phyloP scores from a whole-genome alignment of 2,329 filamentous ascomycete species.

The Fusarium sp. region DNA sequence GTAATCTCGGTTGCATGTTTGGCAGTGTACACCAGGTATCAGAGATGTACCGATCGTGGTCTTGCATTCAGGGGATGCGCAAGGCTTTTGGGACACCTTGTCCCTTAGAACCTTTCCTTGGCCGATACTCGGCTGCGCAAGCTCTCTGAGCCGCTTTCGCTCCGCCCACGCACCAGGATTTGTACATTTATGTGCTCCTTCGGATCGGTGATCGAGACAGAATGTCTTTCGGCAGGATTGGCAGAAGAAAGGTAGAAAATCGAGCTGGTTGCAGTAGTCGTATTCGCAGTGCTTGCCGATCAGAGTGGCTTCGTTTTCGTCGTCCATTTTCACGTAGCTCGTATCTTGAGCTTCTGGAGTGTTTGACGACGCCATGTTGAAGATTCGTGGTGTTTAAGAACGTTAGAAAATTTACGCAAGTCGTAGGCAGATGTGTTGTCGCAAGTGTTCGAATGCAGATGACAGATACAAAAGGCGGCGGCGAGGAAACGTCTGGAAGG shows the following conservation, averaged over 20 bases:
- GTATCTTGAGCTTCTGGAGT: slow-evolving; percentile 56
- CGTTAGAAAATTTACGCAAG: background rate
- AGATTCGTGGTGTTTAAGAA: slow-evolving; percentile 21
- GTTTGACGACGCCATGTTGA: slow-evolving; percentile 65
- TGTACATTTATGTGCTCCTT: slow-evolving; percentile 79
- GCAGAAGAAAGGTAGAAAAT: slow-evolving; percentile 95
- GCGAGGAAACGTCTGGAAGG: slow-evolving; percentile 51
- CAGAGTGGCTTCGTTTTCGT: slow-evolving; percentile 78
- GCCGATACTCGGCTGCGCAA: slow-evolving; percentile 64
- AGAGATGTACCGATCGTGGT: slow-evolving; percentile 76
- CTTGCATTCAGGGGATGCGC: slow-evolving; percentile 74
- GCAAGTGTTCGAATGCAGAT: slow-evolving; percentile 39
- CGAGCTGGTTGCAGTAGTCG: slow-evolving; percentile 91
- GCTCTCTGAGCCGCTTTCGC: slow-evolving; percentile 64
- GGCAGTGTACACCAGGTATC: slow-evolving; percentile 76
- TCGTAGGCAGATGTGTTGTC: slow-evolving; percentile 45
- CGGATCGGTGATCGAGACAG: slow-evolving; percentile 93
- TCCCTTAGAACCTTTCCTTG: slow-evolving; percentile 66
- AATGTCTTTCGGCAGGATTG: slow-evolving; percentile 87
- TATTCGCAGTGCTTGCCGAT: slow-evolving; percentile 93
- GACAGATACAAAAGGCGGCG: slow-evolving; percentile 40
- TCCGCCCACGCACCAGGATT: slow-evolving; percentile 72
- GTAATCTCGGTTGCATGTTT: slow-evolving; percentile 77
- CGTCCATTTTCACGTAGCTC: slow-evolving; percentile 78
- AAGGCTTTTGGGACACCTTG: slow-evolving; percentile 71